Conservation (phyloP, 148 eudicot species). For the Rhododendron ovatum region DNA sequence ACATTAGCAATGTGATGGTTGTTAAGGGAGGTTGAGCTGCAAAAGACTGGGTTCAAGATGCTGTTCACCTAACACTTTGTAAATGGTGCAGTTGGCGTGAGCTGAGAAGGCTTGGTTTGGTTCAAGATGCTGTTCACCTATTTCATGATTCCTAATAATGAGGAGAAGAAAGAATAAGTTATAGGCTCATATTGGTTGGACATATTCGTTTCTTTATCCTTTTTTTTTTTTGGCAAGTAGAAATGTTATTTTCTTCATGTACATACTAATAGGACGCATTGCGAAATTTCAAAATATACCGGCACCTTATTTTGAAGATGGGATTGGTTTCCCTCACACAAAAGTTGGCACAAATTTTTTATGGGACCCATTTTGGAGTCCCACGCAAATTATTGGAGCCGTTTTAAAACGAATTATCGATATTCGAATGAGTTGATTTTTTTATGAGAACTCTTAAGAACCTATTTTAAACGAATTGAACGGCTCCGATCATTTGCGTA, state of each 20-base stretch:
- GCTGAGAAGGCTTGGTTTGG: not conserved
- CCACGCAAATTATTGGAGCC: no score
- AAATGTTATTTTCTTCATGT: not conserved
- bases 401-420: no score
- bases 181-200: not conserved
- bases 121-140: not conserved
- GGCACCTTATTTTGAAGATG: no score
- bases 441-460: no score
- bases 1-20: not conserved
- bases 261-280: not conserved
- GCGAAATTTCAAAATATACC: no score
- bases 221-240: not conserved
- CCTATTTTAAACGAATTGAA: no score
- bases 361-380: no score
- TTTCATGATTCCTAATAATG: not conserved
- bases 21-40: constrained; percentile 8
- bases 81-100: not conserved
- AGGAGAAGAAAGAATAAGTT: not conserved
- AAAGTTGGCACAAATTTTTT: no score
- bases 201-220: not conserved
- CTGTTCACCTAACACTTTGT: not conserved
- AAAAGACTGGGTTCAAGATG: not conserved
- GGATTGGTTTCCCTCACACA: no score
- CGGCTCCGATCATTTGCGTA: no score
- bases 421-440: no score